phyloP scores from a whole-genome alignment of 805 yeast genomes.

The Yamadazyma tumulicola region DNA sequence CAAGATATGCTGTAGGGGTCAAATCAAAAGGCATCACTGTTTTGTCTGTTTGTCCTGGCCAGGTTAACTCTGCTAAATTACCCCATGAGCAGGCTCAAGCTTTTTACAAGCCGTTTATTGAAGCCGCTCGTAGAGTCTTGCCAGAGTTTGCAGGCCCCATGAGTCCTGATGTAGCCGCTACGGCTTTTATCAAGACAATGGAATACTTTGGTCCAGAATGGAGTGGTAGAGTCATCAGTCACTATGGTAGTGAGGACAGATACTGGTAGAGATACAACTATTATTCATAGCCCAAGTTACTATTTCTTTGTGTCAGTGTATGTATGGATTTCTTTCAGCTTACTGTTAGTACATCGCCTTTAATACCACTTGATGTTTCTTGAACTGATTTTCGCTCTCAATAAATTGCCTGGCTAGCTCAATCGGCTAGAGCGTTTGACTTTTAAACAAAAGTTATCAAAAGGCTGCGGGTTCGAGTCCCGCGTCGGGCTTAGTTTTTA shows the following conservation, averaged over 20 bases:
- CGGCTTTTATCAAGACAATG: constrained; percentile 1
- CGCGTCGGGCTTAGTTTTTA: constrained; percentile 14
- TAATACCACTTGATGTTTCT: no score
- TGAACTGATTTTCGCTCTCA: no score
- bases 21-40: constrained; percentile 5
- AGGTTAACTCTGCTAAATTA: constrained; percentile 1
- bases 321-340: neutral
- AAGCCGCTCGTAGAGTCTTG: neutral
- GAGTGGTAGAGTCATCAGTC: constrained; percentile 4
- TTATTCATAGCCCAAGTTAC: no score
- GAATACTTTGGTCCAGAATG: constrained; percentile 1
- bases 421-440: constrained; percentile 29
- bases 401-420: constrained; percentile 34
- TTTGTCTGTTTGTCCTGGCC: constrained; percentile 5
- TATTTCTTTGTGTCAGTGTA: no score
- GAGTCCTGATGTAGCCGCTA: constrained; percentile 1
- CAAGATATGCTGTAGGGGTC: constrained; percentile 1
- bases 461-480: constrained; percentile 24
- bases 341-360: no score
- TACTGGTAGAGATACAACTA: neutral
- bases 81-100: neutral
- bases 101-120: neutral
- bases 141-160: constrained; percentile 3
- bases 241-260: constrained; percentile 1
- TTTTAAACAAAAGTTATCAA: constrained; percentile 18